A percentile compares a stretch with the other conserved stretches of the same genome.
These are phyloP conservation scores for Leccinum barrowsii DNA, from an alignment of 768 basidiomycete species.

Conservation along the genomic window DNA sequence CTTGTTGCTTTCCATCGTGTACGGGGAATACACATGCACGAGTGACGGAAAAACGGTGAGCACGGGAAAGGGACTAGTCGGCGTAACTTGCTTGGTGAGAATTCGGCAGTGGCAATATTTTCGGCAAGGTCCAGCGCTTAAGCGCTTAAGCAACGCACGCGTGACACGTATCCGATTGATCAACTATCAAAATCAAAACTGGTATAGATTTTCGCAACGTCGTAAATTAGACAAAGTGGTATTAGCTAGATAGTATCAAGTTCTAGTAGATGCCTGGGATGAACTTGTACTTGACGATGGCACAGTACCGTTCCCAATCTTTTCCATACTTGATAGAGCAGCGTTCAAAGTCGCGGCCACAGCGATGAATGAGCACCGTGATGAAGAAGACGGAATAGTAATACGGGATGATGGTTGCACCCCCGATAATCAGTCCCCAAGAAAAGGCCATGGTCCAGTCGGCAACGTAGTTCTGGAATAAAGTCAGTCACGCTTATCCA, in stretches of 20 bases:
- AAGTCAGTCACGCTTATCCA: neutral
- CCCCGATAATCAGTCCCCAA: constrained; percentile 79
- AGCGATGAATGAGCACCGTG: constrained; percentile 86
- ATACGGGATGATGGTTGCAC: constrained; percentile 82
- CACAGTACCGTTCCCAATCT: constrained; percentile 90
- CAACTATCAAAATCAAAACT: neutral
- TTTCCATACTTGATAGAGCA: constrained; percentile 91
- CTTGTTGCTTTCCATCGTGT: constrained; percentile 78
- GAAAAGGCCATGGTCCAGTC: constrained; percentile 85
- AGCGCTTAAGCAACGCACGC: neutral
- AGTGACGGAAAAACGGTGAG: constrained; percentile 10
- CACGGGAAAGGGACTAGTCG: neutral
- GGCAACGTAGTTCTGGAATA: constrained; percentile 80
- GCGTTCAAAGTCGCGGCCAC: constrained; percentile 92
- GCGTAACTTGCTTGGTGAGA: constrained; percentile 21
- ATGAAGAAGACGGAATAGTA: constrained; percentile 98
- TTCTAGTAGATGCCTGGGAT: constrained; percentile 80
- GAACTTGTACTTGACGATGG: constrained; percentile 86
- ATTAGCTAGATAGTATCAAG: constrained; percentile 13
- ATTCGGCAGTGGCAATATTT: constrained; percentile 6
- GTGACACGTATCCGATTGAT: constrained; percentile 9
- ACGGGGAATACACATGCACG: constrained; percentile 4
- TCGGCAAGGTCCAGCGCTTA: constrained; percentile 1
- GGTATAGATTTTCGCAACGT: neutral
- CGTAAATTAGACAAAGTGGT: constrained; percentile 2